Evolutionary conservation across 306 rosid species (phyloP).

Genomic region (Castanopsis chinensis): DNA sequence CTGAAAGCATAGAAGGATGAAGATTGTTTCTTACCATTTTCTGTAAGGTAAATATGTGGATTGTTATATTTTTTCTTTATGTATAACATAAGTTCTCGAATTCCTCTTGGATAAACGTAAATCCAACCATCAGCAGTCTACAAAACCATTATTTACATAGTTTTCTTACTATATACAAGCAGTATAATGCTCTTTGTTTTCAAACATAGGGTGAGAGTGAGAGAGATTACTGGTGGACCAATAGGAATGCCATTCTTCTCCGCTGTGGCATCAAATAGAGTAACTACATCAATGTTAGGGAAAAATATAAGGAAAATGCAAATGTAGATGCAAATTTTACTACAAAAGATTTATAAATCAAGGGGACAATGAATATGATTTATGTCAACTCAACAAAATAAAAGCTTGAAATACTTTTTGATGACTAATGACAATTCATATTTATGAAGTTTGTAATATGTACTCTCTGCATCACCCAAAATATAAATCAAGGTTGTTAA

Average conservation of each 20-base stretch:
- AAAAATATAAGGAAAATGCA: too few species aligned
- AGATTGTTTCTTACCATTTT: constrained; percentile 43
- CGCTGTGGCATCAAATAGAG: constrained; percentile 9
- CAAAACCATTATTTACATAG: not conserved
- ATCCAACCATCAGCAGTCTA: constrained; percentile 59
- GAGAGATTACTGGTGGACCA: not conserved
- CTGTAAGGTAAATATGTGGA: constrained; percentile 52
- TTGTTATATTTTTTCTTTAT: constrained; percentile 33
- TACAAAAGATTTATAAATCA: too few species aligned
- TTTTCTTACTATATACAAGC: not conserved
- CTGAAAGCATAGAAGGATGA: not conserved
- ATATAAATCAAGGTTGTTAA: not conserved
- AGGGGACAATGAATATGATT: too few species aligned
- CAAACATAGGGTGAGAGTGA: not conserved
- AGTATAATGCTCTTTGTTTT: not conserved
- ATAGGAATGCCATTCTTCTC: constrained; percentile 21
- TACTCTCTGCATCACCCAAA: too few species aligned
- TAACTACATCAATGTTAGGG: not conserved
- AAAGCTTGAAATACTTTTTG: too few species aligned
- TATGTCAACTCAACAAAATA: too few species aligned
- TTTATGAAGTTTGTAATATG: too few species aligned
- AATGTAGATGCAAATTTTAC: too few species aligned
- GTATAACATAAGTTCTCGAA: constrained; percentile 26
- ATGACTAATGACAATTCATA: too few species aligned
- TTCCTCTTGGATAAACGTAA: constrained; percentile 49